Base-by-base conservation (phyloP, 176 grass and related monocot species). In the Eremochloa ophiuroides region DNA sequence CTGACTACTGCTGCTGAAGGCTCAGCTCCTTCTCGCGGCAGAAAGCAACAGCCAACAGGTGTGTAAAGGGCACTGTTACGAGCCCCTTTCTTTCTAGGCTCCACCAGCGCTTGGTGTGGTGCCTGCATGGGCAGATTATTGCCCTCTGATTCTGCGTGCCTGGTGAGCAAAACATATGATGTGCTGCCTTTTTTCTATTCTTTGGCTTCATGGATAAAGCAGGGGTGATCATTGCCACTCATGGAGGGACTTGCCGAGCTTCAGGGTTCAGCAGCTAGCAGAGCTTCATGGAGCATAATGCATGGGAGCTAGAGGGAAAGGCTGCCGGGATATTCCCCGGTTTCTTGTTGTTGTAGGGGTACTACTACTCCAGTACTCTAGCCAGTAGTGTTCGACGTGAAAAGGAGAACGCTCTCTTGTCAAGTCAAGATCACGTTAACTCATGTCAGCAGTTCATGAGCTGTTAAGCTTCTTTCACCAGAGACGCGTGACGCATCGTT, bases 111-210 rank as follows among this genome's bases (percentile, higher is more conserved):
- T 53, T 37, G 33, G 15, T 20, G 43, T 55, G 47, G 33, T 72
- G 55, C 25, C 28, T 84, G 82, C 82, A 84, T 84, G 82, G 35
- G 39, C 40, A 55, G 71, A 76, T 84, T 69, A 76, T 76, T 76
- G 62, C 82, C 15, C 23, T 56, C 67, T 73, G 66, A 88, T 87
- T 71, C 73, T 83, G 66, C 80, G 80, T 85, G 82, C 87, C 87
- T 15, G 42, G 77, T 55, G 71, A 31, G 60, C 60, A 51, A 80
- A 68, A 68, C n/a, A 56, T 2, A 51, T 84, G 61, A 88, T 84
- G 69, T 34, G 30, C 26, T 13, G 75, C 86, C 81, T 60, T 83
- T 88, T 71, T 66, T 25, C 75, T 26, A 69, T 13, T 9, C 66
- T 37, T 56, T 37, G 34, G 37, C 60, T 66, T 46, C 82, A 0